These are phyloP conservation scores for Circinella minor DNA, from an alignment of 371 early-diverging fungal genomes.

Conservation along the genomic window DNA sequence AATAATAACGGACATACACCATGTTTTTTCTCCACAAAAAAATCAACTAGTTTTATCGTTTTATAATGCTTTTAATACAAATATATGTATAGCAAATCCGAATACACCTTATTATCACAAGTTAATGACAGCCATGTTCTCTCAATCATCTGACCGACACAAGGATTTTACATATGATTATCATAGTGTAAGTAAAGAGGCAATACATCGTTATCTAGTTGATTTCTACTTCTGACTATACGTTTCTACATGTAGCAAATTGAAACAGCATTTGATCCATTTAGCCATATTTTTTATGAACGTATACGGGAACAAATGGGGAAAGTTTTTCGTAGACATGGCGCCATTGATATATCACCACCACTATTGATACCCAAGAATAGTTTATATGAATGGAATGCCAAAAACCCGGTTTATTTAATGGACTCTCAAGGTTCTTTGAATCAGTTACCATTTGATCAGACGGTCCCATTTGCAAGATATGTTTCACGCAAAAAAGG, in stretches of 20 bases:
- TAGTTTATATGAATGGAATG: constrained; percentile 67
- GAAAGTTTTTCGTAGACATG: constrained; percentile 86
- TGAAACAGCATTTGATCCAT: constrained; percentile 58
- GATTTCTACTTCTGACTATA: background rate
- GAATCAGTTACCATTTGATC: constrained; percentile 89
- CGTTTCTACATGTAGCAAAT: constrained; percentile 26
- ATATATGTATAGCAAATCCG: constrained; percentile 65
- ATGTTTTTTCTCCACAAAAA: background rate
- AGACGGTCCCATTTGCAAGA: constrained; percentile 92
- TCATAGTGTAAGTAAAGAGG: constrained; percentile 52
- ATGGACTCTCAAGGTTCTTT: constrained; percentile 85
- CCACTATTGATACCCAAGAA: constrained; percentile 89
- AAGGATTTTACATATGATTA: constrained; percentile 93
- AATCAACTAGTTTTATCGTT: no score
- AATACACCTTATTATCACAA: constrained; percentile 86
- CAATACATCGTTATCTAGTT: background rate
- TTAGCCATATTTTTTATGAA: constrained; percentile 70
- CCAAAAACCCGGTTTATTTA: constrained; percentile 77
- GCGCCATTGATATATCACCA: constrained; percentile 82
- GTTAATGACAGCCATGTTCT: constrained; percentile 84
- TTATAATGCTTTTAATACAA: background rate
- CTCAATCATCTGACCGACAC: constrained; percentile 77
- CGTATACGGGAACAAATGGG: constrained; percentile 77
- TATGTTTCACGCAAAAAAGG: constrained; percentile 76
- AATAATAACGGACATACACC: background rate